Conservation (phyloP, 1,284 basidiomycete species). For the Malassezia yamatoensis region DNA sequence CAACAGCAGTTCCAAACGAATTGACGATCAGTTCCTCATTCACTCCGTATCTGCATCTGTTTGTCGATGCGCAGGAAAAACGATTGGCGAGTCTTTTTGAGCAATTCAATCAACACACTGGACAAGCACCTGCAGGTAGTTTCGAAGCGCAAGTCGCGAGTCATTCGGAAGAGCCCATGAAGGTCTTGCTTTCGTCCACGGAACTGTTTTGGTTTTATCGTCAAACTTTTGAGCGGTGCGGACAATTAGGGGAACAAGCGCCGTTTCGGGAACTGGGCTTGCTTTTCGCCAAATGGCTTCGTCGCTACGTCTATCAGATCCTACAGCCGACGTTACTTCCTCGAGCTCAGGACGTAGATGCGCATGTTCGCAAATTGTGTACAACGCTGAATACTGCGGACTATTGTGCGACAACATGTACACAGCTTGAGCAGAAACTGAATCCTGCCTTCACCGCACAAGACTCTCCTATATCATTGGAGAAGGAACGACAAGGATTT, state of each 20-base stretch:
- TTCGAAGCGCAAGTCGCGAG: conserved; percentile 51
- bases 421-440: conserved; percentile 86
- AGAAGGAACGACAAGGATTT: conserved; percentile 76
- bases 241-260: conserved; percentile 51
- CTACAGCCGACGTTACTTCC: conserved; percentile 61
- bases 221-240: conserved; percentile 85
- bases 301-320: conserved; percentile 72
- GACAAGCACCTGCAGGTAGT: conserved; percentile 57
- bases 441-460: conserved; percentile 65
- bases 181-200: conserved; percentile 81
- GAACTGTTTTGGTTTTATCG: conserved; percentile 96
- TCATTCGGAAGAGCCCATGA: conserved; percentile 31
- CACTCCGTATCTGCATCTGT: conserved; percentile 80
- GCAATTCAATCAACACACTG: conserved; percentile 13
- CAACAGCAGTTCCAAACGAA: neutral
- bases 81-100: conserved; percentile 42
- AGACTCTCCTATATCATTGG: conserved; percentile 64
- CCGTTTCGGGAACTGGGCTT: conserved; percentile 34
- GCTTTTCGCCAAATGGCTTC: conserved; percentile 78
- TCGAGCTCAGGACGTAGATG: neutral
- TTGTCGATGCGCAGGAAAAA: conserved; percentile 90
- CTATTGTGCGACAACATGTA: conserved; percentile 84
- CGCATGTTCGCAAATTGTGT: conserved; percentile 35
- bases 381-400: conserved; percentile 91
- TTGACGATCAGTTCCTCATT: conserved; percentile 61